Conservation (phyloP, 1,284 basidiomycete species). For the Trichosporon sp. region DNA sequence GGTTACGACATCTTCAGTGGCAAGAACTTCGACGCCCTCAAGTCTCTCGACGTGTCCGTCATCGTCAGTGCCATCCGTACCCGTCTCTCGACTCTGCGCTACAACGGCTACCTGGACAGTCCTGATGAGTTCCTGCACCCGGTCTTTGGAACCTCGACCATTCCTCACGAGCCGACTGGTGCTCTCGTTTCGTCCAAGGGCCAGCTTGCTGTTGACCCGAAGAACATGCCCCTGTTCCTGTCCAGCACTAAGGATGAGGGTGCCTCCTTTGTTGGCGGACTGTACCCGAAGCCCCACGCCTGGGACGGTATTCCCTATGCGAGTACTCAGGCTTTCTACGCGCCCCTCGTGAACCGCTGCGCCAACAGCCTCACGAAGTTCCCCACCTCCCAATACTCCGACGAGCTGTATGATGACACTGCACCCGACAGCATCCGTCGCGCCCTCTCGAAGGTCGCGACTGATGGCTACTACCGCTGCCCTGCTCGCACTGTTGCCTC, state of each 20-base stretch:
- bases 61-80: conserved; percentile 54
- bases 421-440: neutral
- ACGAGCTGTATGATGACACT: neutral
- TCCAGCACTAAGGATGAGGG: conserved; percentile 69
- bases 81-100: conserved; percentile 15
- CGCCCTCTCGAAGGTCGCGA: conserved; percentile 51
- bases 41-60: conserved; percentile 53
- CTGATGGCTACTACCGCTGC: conserved; percentile 59
- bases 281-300: conserved; percentile 43
- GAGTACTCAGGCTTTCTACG: too few relatives aligned
- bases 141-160: conserved; percentile 26
- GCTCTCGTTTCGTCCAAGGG: conserved; percentile 59
- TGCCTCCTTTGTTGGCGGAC: conserved; percentile 58
- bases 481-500: conserved; percentile 64
- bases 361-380: neutral
- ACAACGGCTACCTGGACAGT: conserved; percentile 38
- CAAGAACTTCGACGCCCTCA: conserved; percentile 52
- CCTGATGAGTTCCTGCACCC: conserved; percentile 30
- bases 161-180: conserved; percentile 55
- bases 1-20: conserved; percentile 47
- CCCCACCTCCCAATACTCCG: neutral
- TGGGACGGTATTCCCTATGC: neutral
- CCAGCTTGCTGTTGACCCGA: conserved; percentile 58
- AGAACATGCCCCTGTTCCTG: conserved; percentile 61
- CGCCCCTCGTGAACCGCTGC: neutral